phyloP scores from a whole-genome alignment of 805 yeast genomes.

The Ascoidea tarda region DNA sequence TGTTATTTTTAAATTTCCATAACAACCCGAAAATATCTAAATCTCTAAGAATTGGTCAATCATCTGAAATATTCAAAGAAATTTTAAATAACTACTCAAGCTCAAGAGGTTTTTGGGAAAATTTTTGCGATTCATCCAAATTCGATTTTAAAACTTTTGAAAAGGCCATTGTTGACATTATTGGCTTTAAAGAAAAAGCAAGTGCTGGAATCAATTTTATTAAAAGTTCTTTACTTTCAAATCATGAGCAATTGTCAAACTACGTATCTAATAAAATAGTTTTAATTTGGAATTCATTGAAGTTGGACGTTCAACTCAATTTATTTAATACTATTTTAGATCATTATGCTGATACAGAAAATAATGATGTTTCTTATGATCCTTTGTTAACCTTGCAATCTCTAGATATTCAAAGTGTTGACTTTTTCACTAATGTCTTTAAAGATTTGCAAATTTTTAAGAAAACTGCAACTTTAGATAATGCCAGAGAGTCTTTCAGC shows the following conservation, averaged over 20 bases:
- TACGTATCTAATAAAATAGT: conserved; percentile 36
- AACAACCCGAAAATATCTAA: conserved; percentile 25
- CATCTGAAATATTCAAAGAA: conserved; percentile 32
- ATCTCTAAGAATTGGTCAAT: conserved; percentile 5
- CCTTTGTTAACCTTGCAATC: conserved; percentile 38
- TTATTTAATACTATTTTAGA: conserved; percentile 50
- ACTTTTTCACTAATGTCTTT: conserved; percentile 44
- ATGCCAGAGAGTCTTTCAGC: conserved; percentile 3
- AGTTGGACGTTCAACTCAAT: conserved; percentile 39
- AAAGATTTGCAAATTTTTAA: conserved; percentile 43
- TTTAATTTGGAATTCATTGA: conserved; percentile 42
- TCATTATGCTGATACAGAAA: conserved; percentile 25
- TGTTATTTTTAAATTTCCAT: conserved; percentile 27
- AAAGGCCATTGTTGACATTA: conserved; percentile 35
- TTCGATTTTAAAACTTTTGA: conserved; percentile 44
- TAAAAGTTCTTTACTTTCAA: conserved; percentile 33
- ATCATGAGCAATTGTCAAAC: conserved; percentile 27
- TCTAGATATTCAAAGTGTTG: conserved; percentile 33
- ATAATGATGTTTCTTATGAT: conserved; percentile 30
- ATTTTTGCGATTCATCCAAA: conserved; percentile 30
- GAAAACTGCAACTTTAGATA: conserved; percentile 20
- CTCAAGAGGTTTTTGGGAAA: conserved; percentile 30
- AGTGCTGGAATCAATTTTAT: conserved; percentile 46
- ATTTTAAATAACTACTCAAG: conserved; percentile 30
- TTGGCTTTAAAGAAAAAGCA: conserved; percentile 48